Evolutionary conservation across 2,329 filamentous ascomycete species (phyloP).

Genomic region (Lojkania enalia): DNA sequence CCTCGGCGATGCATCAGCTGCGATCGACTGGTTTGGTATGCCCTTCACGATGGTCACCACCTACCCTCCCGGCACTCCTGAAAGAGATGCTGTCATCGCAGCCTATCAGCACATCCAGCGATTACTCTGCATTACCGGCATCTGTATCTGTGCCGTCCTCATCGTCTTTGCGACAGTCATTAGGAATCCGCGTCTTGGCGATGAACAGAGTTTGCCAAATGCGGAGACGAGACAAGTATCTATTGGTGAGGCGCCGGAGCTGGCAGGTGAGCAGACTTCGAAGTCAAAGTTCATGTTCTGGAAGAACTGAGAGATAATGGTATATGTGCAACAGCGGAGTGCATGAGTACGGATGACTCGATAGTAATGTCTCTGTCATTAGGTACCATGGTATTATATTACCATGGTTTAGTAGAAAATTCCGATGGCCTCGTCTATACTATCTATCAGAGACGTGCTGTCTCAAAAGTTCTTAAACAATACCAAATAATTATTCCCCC

Average conservation of each 20-base stretch:
- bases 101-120: constrained; percentile 53
- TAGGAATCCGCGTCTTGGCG: constrained; percentile 51
- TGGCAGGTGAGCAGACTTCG: background rate
- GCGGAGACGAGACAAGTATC: constrained; percentile 35
- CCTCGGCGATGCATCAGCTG: constrained; percentile 47
- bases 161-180: constrained; percentile 52
- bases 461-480: too few relatives aligned
- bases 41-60: constrained; percentile 45
- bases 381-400: too few relatives aligned
- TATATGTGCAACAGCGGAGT: too few relatives aligned
- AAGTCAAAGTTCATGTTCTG: background rate
- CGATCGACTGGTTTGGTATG: constrained; percentile 45
- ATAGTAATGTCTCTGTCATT: too few relatives aligned
- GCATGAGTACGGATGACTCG: too few relatives aligned
- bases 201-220: constrained; percentile 51
- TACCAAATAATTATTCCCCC: too few relatives aligned
- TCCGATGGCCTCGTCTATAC: too few relatives aligned
- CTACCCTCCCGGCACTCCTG: constrained; percentile 51
- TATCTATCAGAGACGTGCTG: too few relatives aligned
- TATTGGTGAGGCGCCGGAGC: background rate
- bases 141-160: constrained; percentile 52
- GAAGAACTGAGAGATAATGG: background rate
- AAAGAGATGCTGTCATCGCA: constrained; percentile 49
- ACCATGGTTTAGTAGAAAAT: too few relatives aligned
- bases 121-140: constrained; percentile 55